Evolutionary conservation across 257 asterid species (phyloP).

Genomic region (Ballota nigra): DNA sequence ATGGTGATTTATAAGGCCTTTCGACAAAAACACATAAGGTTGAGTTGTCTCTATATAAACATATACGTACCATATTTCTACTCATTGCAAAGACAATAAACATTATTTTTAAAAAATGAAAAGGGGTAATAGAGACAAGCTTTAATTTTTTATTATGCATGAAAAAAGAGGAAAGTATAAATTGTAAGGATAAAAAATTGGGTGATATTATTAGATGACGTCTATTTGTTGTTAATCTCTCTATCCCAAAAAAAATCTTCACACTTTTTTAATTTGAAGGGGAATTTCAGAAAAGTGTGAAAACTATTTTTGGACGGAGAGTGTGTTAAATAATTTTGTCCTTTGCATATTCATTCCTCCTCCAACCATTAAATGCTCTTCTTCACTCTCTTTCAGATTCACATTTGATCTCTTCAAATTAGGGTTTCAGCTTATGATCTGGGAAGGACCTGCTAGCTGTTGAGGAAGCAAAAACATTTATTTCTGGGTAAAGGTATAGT

Average conservation of each 20-base stretch:
- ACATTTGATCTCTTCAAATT: slow-evolving; percentile 17
- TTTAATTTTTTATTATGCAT: slow-evolving; percentile 31
- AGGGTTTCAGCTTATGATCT: slow-evolving; percentile 30
- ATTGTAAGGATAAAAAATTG: slow-evolving; percentile 26
- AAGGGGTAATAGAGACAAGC: not conserved
- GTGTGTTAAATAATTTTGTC: slow-evolving; percentile 66
- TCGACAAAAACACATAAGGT: slow-evolving; percentile 30
- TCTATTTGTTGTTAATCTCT: no score
- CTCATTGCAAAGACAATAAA: slow-evolving; percentile 19
- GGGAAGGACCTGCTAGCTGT: not conserved
- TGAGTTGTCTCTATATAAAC: slow-evolving; percentile 43
- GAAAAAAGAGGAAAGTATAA: slow-evolving; percentile 17
- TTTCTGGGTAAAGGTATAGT: not conserved
- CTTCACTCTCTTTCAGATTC: not conserved
- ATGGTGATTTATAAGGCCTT: slow-evolving; percentile 1
- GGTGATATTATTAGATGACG: no score
- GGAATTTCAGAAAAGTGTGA: no score
- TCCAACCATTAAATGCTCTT: slow-evolving; percentile 35
- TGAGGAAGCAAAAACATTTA: slow-evolving; percentile 14
- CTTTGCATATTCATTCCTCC: slow-evolving; percentile 69
- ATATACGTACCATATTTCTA: slow-evolving; percentile 23
- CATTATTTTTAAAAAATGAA: not conserved
- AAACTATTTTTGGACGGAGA: no score
- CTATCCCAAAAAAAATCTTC: no score
- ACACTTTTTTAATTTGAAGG: no score